Percentiles rank a stretch among this genome's conserved stretches.
Evolutionary conservation across 805 yeast genomes (phyloP).

Genomic region (Starmerella floricola): DNA sequence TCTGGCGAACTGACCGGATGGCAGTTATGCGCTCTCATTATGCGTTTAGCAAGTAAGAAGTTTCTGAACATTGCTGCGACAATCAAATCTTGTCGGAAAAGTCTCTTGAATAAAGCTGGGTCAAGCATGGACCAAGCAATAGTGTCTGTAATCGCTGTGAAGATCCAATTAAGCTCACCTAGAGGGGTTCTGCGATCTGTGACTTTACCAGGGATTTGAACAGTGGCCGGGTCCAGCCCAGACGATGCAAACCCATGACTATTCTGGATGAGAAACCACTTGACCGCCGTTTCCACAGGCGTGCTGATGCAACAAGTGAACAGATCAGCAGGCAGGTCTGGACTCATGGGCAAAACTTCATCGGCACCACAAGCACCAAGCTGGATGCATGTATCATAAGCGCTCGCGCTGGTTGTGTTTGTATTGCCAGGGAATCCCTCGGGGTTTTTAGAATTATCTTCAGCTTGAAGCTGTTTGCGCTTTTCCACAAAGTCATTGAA

Average conservation of each 20-base stretch:
- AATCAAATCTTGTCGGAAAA: conserved; percentile 90
- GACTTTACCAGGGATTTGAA: conserved; percentile 76
- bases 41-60: conserved; percentile 78
- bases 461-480: conserved; percentile 39
- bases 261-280: conserved; percentile 74
- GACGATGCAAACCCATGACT: conserved; percentile 35
- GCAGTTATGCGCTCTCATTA: conserved; percentile 86
- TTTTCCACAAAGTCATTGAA: conserved; percentile 83
- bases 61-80: conserved; percentile 93
- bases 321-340: conserved; percentile 88
- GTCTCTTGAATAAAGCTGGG: conserved; percentile 72
- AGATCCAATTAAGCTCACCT: conserved; percentile 95
- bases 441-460: not conserved
- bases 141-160: conserved; percentile 94
- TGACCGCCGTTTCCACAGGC: conserved; percentile 86
- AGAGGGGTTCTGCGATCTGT: conserved; percentile 90
- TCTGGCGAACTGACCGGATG: conserved; percentile 93
- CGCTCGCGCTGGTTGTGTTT: conserved; percentile 14
- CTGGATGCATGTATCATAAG: conserved; percentile 79
- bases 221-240: conserved; percentile 29
- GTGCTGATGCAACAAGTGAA: conserved; percentile 92
- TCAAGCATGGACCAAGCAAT: conserved; percentile 94
- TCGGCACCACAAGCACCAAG: conserved; percentile 83
- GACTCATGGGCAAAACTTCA: conserved; percentile 83
- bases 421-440: not conserved